These are phyloP conservation scores for Cymodocea nodosa DNA, from an alignment of 116 monocot species.

Conservation along the genomic window DNA sequence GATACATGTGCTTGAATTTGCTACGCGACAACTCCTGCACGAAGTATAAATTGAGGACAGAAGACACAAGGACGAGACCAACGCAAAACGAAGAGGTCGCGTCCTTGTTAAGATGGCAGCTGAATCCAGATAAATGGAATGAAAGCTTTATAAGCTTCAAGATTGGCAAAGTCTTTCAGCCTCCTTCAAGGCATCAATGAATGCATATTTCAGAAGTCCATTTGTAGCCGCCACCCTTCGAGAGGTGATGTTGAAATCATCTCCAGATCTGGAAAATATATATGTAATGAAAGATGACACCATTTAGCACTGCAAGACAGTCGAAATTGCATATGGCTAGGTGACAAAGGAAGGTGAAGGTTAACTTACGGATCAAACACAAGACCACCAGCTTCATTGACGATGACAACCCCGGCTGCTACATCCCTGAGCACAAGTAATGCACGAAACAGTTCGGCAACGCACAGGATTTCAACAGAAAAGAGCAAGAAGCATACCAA, in stretches of 20 bases:
- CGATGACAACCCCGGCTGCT: conserved; percentile 80
- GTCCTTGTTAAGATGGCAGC: not conserved
- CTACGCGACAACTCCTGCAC: too few relatives aligned
- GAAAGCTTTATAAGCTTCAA: not conserved
- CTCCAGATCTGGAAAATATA: conserved; percentile 38
- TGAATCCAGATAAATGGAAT: not conserved
- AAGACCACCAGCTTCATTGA: conserved; percentile 82
- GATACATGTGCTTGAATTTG: too few relatives aligned
- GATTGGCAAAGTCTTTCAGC: conserved; percentile 7
- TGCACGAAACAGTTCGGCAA: not conserved
- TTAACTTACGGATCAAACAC: conserved; percentile 92
- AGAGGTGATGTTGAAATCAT: conserved; percentile 62
- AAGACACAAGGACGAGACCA: too few relatives aligned
- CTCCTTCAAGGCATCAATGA: conserved; percentile 38
- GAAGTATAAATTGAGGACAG: too few relatives aligned
- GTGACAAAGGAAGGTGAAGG: too few relatives aligned
- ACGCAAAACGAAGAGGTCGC: too few relatives aligned
- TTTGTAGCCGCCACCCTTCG: conserved; percentile 80
- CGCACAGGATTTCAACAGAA: not conserved
- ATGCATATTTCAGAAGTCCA: conserved; percentile 48
- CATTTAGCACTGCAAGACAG: not conserved
- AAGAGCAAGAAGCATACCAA: conserved; percentile 38
- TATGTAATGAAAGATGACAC: not conserved
- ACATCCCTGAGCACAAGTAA: conserved; percentile 53
- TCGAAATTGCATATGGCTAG: too few relatives aligned